Conservation (phyloP, 192 early-diverging fungal genomes). For the Cladochytrium replicatum region DNA sequence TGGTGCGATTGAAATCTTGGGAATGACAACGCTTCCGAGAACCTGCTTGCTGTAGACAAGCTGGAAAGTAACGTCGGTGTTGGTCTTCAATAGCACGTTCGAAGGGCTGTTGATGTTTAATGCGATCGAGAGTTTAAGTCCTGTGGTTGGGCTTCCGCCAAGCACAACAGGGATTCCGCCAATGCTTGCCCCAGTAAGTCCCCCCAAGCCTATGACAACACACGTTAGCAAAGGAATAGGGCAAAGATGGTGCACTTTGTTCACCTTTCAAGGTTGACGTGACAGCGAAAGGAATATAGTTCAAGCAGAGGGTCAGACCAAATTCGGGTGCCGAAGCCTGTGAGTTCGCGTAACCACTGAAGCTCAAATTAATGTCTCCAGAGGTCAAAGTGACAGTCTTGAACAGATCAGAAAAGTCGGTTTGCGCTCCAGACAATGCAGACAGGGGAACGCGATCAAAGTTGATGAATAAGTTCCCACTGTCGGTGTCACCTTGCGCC, state of each 20-base stretch:
- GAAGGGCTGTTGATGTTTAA: not conserved
- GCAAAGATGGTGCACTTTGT: no score
- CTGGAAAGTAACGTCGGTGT: not conserved
- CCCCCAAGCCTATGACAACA: constrained; percentile 1
- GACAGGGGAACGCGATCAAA: no score
- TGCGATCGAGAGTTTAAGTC: not conserved
- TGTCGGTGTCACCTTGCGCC: no score
- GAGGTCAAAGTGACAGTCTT: not conserved
- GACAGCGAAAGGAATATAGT: not conserved
- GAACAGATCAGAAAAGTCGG: not conserved
- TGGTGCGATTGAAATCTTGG: not conserved
- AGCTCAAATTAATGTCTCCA: not conserved
- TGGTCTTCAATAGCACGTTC: not conserved
- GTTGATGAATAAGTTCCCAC: no score
- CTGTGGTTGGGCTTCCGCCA: not conserved
- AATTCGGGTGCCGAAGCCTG: not conserved
- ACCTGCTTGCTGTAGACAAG: not conserved
- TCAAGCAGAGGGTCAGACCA: not conserved
- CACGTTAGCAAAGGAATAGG: no score
- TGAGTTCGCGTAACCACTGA: not conserved
- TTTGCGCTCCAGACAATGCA: no score
- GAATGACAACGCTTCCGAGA: not conserved
- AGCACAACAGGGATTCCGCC: no score
- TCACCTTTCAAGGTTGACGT: not conserved
- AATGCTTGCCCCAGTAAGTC: not conserved